Evolutionary conservation across 2,329 filamentous ascomycete genomes (phyloP).

Genomic region (Gaeumannomyces tritici): DNA sequence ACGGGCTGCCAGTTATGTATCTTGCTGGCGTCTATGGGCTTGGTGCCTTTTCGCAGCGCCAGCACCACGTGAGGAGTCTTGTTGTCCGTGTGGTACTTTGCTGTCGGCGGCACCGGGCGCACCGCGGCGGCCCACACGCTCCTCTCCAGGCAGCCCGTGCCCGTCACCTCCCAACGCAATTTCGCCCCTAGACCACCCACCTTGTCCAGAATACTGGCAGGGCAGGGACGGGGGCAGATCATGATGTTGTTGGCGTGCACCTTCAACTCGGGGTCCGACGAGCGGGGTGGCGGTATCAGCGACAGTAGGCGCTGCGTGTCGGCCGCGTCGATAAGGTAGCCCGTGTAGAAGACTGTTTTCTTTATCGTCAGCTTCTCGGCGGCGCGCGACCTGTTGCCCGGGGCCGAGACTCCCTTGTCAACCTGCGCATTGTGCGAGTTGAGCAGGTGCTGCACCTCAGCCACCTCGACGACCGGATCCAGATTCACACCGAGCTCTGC

Average conservation of each 20-base stretch:
- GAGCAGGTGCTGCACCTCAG: slow-evolving; percentile 81
- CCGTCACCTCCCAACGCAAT: slow-evolving; percentile 75
- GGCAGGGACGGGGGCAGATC: slow-evolving; percentile 71
- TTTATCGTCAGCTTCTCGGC: slow-evolving; percentile 57
- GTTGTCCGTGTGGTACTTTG: slow-evolving; percentile 71
- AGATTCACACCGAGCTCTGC: slow-evolving; percentile 64
- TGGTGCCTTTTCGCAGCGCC: slow-evolving; percentile 64
- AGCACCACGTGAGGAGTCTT: slow-evolving; percentile 71
- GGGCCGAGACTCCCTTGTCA: slow-evolving; percentile 11
- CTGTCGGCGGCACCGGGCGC: slow-evolving; percentile 55
- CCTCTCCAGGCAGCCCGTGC: slow-evolving; percentile 64
- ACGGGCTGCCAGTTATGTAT: slow-evolving; percentile 81
- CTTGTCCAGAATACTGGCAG: slow-evolving; percentile 64
- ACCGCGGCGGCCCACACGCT: slow-evolving; percentile 82
- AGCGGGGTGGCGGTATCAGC: slow-evolving; percentile 48
- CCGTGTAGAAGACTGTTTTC: slow-evolving; percentile 84
- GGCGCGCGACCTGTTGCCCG: slow-evolving; percentile 15
- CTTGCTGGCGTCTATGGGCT: slow-evolving; percentile 68
- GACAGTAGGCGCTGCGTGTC: slow-evolving; percentile 65
- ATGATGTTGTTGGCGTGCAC: slow-evolving; percentile 83
- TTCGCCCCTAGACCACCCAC: slow-evolving; percentile 80
- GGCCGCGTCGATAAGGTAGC: slow-evolving; percentile 68
- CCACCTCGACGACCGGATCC: slow-evolving; percentile 69
- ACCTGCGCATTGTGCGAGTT: slow-evolving; percentile 70
- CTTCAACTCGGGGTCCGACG: slow-evolving; percentile 57